Percentiles rank a stretch among this genome's conserved stretches.
These are phyloP conservation scores for Stropharia rugosoannulata DNA, from an alignment of 768 basidiomycete species.

Conservation along the genomic window DNA sequence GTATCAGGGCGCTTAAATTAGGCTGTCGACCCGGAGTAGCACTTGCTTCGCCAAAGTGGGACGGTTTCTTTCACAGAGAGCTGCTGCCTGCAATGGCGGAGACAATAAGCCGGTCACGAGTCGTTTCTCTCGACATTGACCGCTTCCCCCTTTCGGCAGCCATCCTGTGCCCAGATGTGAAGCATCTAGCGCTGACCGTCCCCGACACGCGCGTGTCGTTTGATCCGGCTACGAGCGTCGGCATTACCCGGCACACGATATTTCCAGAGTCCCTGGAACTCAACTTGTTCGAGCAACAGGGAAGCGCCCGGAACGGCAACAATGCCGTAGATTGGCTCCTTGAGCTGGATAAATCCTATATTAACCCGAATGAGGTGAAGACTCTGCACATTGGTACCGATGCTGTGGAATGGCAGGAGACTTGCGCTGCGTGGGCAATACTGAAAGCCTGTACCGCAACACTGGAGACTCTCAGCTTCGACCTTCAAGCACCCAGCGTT, in stretches of 20 bases:
- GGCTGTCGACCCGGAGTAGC: neutral
- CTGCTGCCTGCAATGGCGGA: neutral
- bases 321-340: neutral
- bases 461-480: constrained; percentile 3
- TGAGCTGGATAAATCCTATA: neutral
- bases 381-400: neutral
- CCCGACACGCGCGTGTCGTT: constrained; percentile 1
- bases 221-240: neutral
- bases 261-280: neutral
- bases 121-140: neutral
- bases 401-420: constrained; percentile 1
- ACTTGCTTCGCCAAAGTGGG: neutral
- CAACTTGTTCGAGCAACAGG: neutral
- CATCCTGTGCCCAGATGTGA: neutral
- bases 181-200: neutral
- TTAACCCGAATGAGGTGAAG: neutral
- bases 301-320: neutral
- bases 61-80: neutral
- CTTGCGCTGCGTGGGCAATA: neutral
- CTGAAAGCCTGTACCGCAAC: constrained; percentile 1
- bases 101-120: neutral
- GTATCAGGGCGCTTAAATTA: constrained; percentile 5
- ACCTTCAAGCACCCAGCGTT: neutral
- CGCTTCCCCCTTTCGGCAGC: constrained; percentile 1
- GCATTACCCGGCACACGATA: neutral